Base-by-base conservation (phyloP, 2,329 filamentous ascomycete species). In the Aspergillus udagawae region DNA sequence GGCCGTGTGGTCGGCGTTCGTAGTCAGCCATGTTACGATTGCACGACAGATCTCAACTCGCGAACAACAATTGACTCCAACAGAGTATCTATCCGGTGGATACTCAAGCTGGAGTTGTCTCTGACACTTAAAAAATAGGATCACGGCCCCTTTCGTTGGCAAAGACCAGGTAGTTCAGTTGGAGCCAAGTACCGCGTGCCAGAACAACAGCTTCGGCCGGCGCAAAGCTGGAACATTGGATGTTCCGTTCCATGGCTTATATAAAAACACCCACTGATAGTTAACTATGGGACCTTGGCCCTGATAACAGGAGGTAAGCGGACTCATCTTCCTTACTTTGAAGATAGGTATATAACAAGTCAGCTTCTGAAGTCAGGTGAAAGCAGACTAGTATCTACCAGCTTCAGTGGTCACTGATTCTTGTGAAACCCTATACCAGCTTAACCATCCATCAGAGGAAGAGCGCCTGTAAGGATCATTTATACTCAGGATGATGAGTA, bases 1-100 rank as follows among this genome's bases (percentile, higher is more conserved):
- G 4, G 14, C 83, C 79, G 57, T 83, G 78, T 58, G 79, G 73
- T 56, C 82, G 82, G 71, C 86, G 75, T 61, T 83, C 80, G 66
- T 80, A 79, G 60, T 84, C 82, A 54, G 79, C 79, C 82, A 84
- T 83, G 41, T 21, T 44, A 21, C 4, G 10, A 14, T 61, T 53
- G 29, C 59, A 57, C 49, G 49, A 47, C 21, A 25, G 29, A 47
- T 20, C 50, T 47, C 50, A 52, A 44, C 28, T 48, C 44, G 50
- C 53, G 52, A 42, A 45, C 49, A 35, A 55, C 50, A 58, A 53
- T 42, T 14, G 17, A 25, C n/a, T 52, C 62, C 59, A 38, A 63
- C 55, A 35, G 58, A 57, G 12, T 23, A 23, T 21, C 12, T 14
- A 23, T 47, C 10, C 8, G 6, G 44, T 3, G 4, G 20, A 47